Evolutionary conservation across 2,329 filamentous ascomycete species (phyloP), one percentile per base, ranked within the genome.

Genomic region (Zymoseptoria crescenta): DNA sequence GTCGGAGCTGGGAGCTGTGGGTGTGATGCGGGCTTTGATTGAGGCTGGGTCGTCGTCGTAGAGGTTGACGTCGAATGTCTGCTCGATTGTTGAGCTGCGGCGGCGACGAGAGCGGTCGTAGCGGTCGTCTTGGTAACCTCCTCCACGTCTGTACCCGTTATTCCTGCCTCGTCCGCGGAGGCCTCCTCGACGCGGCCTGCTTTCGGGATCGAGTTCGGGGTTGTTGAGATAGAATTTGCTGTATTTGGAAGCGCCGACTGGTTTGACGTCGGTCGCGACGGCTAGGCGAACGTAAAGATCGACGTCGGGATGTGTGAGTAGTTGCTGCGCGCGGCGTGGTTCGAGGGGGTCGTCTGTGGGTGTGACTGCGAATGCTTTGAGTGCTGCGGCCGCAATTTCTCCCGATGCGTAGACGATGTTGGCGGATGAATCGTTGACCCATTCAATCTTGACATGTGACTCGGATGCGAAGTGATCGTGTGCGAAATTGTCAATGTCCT

Each of bases 191-290:
- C 56, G 62, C 19, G 58, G 50, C 41, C 74, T 72, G 50, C 77
- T 59, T 65, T 87, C 86, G 2, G 88, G 91, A 68, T 96, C 92
- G 70, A 91, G 85, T 67, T 96, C 89, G 1, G 93, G 93, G 67
- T 97, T 89, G 68, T 94, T 82, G 41, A 96, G 84, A 72, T 99
- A 99, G 77, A 95, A 97, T 10, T 90, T 83, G 74, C 93, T 97
- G 62, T 88, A 83, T 55, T 87, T 82, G 9, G 90, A 84, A 1
- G 94, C 93, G 49, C 89, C 87, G 50, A 79, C 83, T 68, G 85
- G 83, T 75, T 99, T 99, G 71, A 81, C 87, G 75, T 99, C 94
- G 21, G 84, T 81, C 27, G 81, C 79, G 5, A 91, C 82, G 0
- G 92, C 87, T 61, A 89, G 81, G 54, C 94, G 85, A 49, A 96